A percentile compares a stretch with the other conserved stretches of the same genome.
Conservation (phyloP, 2,329 filamentous ascomycete genomes). For the Hirsutella rhossiliensis region DNA sequence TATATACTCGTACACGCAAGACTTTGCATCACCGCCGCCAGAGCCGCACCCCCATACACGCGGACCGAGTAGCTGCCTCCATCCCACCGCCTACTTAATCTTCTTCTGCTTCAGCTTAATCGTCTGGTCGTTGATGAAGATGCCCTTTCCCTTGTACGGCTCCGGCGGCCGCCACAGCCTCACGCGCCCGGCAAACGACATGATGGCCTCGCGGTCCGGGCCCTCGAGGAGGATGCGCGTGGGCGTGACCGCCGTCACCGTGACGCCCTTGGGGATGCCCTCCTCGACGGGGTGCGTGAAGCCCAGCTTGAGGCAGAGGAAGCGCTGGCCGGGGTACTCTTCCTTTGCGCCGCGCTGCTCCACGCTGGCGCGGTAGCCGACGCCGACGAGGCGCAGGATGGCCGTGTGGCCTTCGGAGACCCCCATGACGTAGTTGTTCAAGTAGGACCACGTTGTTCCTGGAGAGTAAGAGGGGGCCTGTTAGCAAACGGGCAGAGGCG, state of each 20-base stretch:
- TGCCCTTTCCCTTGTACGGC: slow-evolving; percentile 98
- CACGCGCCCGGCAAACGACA: slow-evolving; percentile 84
- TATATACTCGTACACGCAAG: background rate
- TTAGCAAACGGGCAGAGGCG: slow-evolving; percentile 8
- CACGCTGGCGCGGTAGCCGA: slow-evolving; percentile 85
- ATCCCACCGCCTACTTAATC: slow-evolving; percentile 54
- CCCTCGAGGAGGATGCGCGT: slow-evolving; percentile 88
- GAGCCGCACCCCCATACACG: background rate
- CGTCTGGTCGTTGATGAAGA: slow-evolving; percentile 95
- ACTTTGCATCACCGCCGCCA: background rate
- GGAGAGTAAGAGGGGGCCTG: background rate
- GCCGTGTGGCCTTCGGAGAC: slow-evolving; percentile 95
- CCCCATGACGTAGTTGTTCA: slow-evolving; percentile 83
- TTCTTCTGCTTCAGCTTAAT: slow-evolving; percentile 98
- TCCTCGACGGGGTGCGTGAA: slow-evolving; percentile 94
- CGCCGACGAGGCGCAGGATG: slow-evolving; percentile 83
- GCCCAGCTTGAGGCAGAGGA: slow-evolving; percentile 87
- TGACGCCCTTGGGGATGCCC: slow-evolving; percentile 69
- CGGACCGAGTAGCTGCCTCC: background rate
- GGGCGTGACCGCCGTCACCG: slow-evolving; percentile 77
- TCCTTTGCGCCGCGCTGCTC: slow-evolving; percentile 64
- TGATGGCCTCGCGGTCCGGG: slow-evolving; percentile 72
- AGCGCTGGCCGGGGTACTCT: slow-evolving; percentile 72
- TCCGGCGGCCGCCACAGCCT: slow-evolving; percentile 82
- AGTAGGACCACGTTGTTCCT: slow-evolving; percentile 84